Percentiles rank a stretch among this genome's conserved stretches.
phyloP scores from a whole-genome alignment of 257 asterid species.

The Primulina huaijiensis region DNA sequence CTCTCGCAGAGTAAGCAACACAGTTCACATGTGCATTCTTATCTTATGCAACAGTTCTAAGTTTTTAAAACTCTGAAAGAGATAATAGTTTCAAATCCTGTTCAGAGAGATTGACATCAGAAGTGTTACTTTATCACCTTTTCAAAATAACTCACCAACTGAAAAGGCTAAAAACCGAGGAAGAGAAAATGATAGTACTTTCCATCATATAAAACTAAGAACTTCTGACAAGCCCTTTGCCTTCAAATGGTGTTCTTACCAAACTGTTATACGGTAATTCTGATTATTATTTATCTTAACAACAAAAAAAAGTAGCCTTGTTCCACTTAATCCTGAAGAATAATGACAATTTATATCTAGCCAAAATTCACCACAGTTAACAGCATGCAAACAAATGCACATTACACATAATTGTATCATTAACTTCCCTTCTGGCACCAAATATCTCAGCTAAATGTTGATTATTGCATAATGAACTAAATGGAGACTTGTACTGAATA shows the following conservation, averaged over 20 bases:
- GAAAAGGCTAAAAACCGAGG: neutral
- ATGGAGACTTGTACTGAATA: neutral
- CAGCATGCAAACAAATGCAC: neutral
- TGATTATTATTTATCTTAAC: too few species aligned
- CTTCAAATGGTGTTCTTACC: neutral
- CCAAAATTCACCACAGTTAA: neutral
- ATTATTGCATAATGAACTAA: neutral
- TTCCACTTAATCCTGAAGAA: neutral
- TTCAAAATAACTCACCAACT: neutral
- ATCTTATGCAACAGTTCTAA: neutral
- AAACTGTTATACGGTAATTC: neutral
- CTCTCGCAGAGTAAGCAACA: neutral
- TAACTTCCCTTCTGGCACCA: neutral
- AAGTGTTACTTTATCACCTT: neutral
- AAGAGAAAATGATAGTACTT: neutral
- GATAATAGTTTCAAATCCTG: neutral
- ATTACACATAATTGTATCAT: neutral
- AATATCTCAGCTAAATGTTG: neutral
- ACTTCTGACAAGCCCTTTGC: neutral
- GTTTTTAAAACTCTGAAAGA: too few species aligned
- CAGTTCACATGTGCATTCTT: neutral
- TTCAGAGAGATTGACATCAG: neutral
- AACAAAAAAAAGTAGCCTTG: neutral
- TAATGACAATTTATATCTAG: neutral
- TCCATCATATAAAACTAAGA: neutral